phyloP scores from a whole-genome alignment of 202 grass and related monocot species.

The Dendrocalamus latiflorus region DNA sequence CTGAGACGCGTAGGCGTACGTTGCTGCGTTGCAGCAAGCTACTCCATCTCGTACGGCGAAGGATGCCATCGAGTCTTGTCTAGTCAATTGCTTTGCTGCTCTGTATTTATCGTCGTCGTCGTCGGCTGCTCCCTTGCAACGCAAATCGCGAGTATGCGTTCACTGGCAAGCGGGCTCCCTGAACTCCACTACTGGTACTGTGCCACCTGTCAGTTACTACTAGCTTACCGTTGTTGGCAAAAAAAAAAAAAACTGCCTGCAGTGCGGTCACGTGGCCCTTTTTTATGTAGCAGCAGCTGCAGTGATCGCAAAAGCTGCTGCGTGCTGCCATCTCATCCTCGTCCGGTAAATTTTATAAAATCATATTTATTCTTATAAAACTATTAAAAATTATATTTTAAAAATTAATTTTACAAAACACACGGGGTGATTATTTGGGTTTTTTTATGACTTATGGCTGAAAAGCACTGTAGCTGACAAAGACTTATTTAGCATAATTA shows the following conservation, averaged over 20 bases:
- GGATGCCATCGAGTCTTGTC: no score
- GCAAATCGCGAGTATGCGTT: not conserved
- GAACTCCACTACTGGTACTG: not conserved
- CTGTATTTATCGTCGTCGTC: not conserved
- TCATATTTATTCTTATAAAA: no score
- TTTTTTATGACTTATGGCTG: no score
- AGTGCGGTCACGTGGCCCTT: not conserved
- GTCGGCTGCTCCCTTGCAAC: not conserved
- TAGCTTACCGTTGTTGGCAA: not conserved
- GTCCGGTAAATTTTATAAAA: not conserved
- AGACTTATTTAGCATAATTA: no score
- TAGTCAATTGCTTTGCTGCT: no score
- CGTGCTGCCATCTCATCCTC: not conserved
- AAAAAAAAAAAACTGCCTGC: not conserved
- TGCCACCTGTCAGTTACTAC: not conserved
- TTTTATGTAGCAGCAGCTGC: not conserved
- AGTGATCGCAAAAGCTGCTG: not conserved
- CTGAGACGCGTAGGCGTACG: no score
- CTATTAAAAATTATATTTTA: no score
- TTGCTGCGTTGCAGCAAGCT: no score
- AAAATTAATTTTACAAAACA: no score
- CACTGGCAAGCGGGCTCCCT: not conserved
- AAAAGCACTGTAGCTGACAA: no score
- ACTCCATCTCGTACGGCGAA: not conserved
- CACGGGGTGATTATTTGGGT: no score